Base-by-base conservation (phyloP, 441 rosid species). In the Corymbia calophylla region DNA sequence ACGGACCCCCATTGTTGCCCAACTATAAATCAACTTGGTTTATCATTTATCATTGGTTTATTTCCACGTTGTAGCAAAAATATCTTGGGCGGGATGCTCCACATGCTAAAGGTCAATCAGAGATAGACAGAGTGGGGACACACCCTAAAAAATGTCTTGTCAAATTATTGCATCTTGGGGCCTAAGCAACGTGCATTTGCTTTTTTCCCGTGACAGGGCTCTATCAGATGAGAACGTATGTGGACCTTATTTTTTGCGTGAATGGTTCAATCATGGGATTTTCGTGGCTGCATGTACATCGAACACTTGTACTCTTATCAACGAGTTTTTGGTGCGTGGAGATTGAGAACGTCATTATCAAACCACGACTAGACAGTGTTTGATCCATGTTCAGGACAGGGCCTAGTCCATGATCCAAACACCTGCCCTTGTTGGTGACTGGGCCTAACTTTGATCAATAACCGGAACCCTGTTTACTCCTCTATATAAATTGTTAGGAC, bases 191-290 rank as follows among this genome's bases (percentile, higher is more conserved):
- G 29, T 56, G 62, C 5, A 23, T 39, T 56, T 0, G 62, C 62
- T 23, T 56, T 23, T 9, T 56, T 9, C 10, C 13, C 1, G n/a
- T 58, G n/a, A 4, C 64, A 25, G 0, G 10, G n/a, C 14, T 25
- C 62, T 0, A 2, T 9, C 64, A 56, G 0, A 25, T 0, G 29
- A 25, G 64, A 58, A 0, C 2, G 4, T 5, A 1, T 4, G 14
- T 58, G 64, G 13, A 0, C n/a, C 29, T 12, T 14, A 21, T 10
- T 58, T 58, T 58, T 58, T 5, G 64, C 27, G 2, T 3, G 27
- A 56, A 21, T 8, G 60, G 60, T 21, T 21, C 2, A 8, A 21
- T 56, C 0, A 19, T 21, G 1, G 12, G 27, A 0, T 21, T 9
- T 21, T 55, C 44, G 44, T 39, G 44, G 6, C 44, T 39, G 44